Base-by-base conservation (phyloP, 1,284 basidiomycete genomes). In the Pseudozyma flocculosa region DNA sequence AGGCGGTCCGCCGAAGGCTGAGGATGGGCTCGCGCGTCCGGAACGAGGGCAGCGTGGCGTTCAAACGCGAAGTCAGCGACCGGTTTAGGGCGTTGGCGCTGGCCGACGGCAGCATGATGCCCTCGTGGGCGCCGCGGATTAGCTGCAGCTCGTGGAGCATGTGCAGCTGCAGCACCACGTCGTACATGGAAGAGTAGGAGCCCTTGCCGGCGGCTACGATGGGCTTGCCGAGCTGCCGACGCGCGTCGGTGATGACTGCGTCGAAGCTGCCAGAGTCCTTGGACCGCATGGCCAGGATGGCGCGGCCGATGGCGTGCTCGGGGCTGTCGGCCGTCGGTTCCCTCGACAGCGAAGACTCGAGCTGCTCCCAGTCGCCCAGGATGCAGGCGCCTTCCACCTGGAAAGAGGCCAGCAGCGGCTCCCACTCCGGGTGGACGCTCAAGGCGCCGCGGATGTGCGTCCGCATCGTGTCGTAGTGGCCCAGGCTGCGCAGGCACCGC, bases 311-410 rank as follows among this genome's bases (percentile, higher is more conserved):
- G 18, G 88, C 85, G 36, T 88, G 83, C 37, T 88, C 85, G 0
- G 90, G 74, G 15, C 79, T 78, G 21, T 68, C 72, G n/a, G 82
- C 79, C 32, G 87, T 83, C 32, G 88, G 81, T 3, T 34, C 32
- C 32, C 57, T 50, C 18, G 48, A 38, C 1, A 62, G 63, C 14
- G 65, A 55, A 5, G 79, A 77, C 18, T 60, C 45, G 2, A 74
- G 73, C 36, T 72, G 88, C 10, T 85, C 83, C 93, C 94, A 97
- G 64, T 94, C 91, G 9, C 92, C 89, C 19, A 92, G 87, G 82
- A 94, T 94, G 86, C 92, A 94, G 1, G 91, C 90, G 51, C 92
- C 91, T 80, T 99, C 94, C 14, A 91, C 87, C 63, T 91, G 88
- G 77, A 91, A 97, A 0, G 88, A 87, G 9, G 88, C 85, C 1